A percentile compares a stretch with the other conserved stretches of the same genome.
These are phyloP conservation scores for Eimeria necatrix DNA, from an alignment of 169 alveolate species.

Conservation along the genomic window DNA sequence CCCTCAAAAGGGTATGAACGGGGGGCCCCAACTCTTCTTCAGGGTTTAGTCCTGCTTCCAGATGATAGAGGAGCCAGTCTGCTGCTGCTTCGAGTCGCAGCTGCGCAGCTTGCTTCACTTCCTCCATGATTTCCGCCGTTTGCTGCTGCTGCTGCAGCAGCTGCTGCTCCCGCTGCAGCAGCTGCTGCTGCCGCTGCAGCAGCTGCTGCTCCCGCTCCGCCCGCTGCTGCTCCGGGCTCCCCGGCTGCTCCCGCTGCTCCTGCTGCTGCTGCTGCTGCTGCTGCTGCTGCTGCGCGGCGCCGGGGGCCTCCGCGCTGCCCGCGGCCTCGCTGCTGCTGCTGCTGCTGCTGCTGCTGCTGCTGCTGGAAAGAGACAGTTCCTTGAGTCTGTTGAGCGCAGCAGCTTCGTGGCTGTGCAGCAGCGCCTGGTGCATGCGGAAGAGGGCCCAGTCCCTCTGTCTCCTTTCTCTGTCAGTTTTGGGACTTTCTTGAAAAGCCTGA, in stretches of 20 bases:
- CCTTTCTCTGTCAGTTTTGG: background rate
- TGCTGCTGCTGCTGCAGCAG: too few relatives aligned
- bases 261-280: too few relatives aligned
- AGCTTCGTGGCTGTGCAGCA: background rate
- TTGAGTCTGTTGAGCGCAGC: background rate
- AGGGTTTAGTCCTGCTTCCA: background rate
- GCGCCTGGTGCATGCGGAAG: background rate
- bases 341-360: too few relatives aligned
- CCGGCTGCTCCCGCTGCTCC: too few relatives aligned
- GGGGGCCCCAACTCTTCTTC: background rate
- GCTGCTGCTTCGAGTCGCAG: background rate
- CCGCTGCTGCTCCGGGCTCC: too few relatives aligned
- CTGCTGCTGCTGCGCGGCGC: background rate
- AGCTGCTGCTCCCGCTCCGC: too few relatives aligned
- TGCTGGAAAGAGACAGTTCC: background rate
- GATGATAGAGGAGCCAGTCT: background rate
- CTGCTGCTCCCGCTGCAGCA: too few relatives aligned
- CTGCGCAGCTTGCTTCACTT: background rate
- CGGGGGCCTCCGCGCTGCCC: background rate
- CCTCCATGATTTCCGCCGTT: background rate
- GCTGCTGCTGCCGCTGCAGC: too few relatives aligned
- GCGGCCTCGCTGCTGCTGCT: background rate
- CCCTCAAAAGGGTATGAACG: background rate
- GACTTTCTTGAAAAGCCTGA: background rate
- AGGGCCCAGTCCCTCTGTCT: background rate